Evolutionary conservation across 495 filamentous ascomycete genomes (phyloP).

Genomic region (Neurospora sp.): DNA sequence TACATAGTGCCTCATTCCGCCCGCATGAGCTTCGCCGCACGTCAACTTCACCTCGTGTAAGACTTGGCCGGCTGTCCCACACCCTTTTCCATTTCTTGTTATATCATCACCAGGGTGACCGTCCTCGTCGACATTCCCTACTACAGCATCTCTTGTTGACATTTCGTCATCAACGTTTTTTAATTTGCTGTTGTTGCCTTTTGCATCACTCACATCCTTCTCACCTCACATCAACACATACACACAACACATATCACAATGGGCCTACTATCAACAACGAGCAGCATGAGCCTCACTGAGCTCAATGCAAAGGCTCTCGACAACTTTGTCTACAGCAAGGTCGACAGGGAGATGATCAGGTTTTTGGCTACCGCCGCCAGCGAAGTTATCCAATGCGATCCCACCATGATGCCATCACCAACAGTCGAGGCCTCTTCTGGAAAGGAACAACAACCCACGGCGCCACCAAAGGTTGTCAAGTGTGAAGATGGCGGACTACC

Average conservation of each 20-base stretch:
- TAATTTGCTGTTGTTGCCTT: neutral
- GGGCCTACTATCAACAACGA: slow-evolving; percentile 24
- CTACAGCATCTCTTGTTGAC: slow-evolving; percentile 1
- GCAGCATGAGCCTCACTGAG: slow-evolving; percentile 28
- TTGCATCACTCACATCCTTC: slow-evolving; percentile 1
- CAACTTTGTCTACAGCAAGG: slow-evolving; percentile 74
- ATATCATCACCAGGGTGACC: slow-evolving; percentile 10
- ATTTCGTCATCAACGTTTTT: slow-evolving; percentile 9
- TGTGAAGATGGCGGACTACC: slow-evolving; percentile 47
- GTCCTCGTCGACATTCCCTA: slow-evolving; percentile 4
- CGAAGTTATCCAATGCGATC: slow-evolving; percentile 87
- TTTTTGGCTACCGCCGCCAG: slow-evolving; percentile 76
- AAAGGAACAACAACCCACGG: slow-evolving; percentile 52
- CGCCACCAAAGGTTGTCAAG: slow-evolving; percentile 46
- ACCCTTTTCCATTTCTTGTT: slow-evolving; percentile 5
- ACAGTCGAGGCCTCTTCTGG: slow-evolving; percentile 8
- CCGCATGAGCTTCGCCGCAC: slow-evolving; percentile 17
- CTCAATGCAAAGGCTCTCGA: slow-evolving; percentile 78
- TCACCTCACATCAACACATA: slow-evolving; percentile 7
- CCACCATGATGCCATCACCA: slow-evolving; percentile 34
- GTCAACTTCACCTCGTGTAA: slow-evolving; percentile 12
- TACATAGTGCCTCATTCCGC: neutral
- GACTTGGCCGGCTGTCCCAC: neutral
- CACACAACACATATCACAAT: slow-evolving; percentile 18
- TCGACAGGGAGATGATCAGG: slow-evolving; percentile 73